Conservation (phyloP, 2,329 filamentous ascomycete species). For the Akanthomyces uredinophilus region DNA sequence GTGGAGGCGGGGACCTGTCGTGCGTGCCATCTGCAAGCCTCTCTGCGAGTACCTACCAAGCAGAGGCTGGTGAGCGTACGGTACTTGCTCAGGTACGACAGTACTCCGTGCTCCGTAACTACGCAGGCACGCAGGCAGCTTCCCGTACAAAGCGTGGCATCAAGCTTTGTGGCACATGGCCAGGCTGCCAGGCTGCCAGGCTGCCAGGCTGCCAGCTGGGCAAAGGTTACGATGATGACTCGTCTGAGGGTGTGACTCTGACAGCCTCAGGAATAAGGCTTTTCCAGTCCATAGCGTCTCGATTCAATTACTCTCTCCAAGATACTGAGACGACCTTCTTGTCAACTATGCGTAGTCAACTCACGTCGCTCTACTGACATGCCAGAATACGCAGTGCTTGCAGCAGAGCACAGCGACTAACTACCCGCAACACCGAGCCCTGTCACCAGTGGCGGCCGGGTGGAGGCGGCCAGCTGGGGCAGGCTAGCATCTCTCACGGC, state of each 20-base stretch:
- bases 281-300: neutral
- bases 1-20: constrained; percentile 7
- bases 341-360: neutral
- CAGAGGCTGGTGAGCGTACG: neutral
- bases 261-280: no score
- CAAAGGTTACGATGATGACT: neutral
- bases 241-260: neutral
- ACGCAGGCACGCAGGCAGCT: no score
- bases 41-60: neutral
- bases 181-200: neutral
- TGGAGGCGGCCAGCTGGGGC: constrained; percentile 1
- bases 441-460: neutral
- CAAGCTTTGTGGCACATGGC: constrained; percentile 8
- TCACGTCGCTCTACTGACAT: neutral
- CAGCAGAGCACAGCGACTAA: neutral
- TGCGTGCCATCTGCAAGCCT: constrained; percentile 7
- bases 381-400: neutral
- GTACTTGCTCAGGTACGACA: neutral
- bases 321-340: neutral
- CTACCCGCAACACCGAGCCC: neutral
- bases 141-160: neutral
- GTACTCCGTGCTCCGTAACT: neutral
- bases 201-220: neutral
- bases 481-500: neutral
- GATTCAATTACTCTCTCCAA: no score